Base-by-base conservation (phyloP, 192 early-diverging fungal genomes). In the Coemansia furcata region DNA sequence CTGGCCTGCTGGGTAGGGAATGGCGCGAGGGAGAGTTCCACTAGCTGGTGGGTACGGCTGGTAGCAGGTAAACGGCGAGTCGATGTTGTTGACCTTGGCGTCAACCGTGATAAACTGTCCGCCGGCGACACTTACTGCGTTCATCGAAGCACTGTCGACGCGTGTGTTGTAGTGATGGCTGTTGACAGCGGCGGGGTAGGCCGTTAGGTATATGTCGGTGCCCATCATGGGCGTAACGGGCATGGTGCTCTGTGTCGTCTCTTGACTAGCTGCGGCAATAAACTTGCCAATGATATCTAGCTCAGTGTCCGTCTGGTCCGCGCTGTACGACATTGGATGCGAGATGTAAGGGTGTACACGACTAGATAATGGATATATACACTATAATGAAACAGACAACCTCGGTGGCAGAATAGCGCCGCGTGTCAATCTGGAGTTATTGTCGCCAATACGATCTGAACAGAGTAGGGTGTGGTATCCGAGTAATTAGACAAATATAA, bases 201-300 rank as follows among this genome's bases (percentile, higher is more conserved):
- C 40, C 19, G 58, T 50, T n/a, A 65, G 35, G 46, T 65, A 61
- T 8, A 64, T 42, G 11, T 77, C 75, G 32, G 49, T 9, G 19
- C 62, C 61, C 69, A 77, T 68, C 21, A 62, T 65, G 5, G 75
- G 75, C 35, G 69, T 77, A 12, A 68, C 59, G 14, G 75, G 66
- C 62, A 64, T 68, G 29, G 44, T 60, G 43, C 23, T 61, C 36
- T 68, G 66, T 5, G 66, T 42, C 21, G 58, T 60, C 9, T 38
- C 58, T 60, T 21, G 36, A 32, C 58, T 60, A 14, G 58, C 23
- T 35, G 36, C 21, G 6, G 35, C 58, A 17, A 60, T 6, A 4
- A 60, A 21, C 19, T 15, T 59, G 36, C 42, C 54, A 59, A 67
- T 17, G 30, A 67, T 36, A 35, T 39, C 58, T 23, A 60, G 37